Conservation (phyloP, 345 rosid species). For the Toxicodendron radicans region DNA sequence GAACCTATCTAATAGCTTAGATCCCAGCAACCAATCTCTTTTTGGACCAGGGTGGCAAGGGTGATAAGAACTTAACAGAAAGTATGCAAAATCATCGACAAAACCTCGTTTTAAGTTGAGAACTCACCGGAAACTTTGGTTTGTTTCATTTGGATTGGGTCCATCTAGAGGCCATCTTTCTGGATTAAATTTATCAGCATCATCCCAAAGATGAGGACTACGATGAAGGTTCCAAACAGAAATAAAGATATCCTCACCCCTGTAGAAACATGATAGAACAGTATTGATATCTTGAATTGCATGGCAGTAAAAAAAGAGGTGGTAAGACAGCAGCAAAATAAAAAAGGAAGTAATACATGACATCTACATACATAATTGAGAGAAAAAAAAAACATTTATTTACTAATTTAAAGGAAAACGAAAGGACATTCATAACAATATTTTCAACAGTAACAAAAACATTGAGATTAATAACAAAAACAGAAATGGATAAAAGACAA, state of each 20-base stretch:
- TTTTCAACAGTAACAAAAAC: not conserved
- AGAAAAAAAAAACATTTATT: too few relatives aligned
- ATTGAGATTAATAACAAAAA: not conserved
- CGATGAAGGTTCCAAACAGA: constrained; percentile 93
- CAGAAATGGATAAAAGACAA: too few relatives aligned
- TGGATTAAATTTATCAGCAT: constrained; percentile 78
- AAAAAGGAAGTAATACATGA: too few relatives aligned
- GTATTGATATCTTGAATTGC: not conserved
- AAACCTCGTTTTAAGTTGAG: not conserved
- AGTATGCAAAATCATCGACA: not conserved
- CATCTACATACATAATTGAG: too few relatives aligned
- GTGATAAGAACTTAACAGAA: not conserved
- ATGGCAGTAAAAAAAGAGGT: too few relatives aligned
- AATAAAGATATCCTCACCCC: constrained; percentile 90
- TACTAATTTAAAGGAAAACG: too few relatives aligned
- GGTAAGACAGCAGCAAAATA: too few relatives aligned
- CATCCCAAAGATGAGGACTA: constrained; percentile 82
- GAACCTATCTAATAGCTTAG: not conserved
- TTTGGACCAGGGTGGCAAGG: not conserved
- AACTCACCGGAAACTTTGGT: constrained; percentile 78
- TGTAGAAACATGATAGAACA: constrained; percentile 24
- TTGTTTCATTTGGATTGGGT: constrained; percentile 94
- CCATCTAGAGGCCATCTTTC: constrained; percentile 98
- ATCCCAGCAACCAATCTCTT: not conserved
- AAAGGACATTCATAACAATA: too few relatives aligned